These are phyloP conservation scores for Mytilinidion resinicola DNA, from an alignment of 495 filamentous ascomycete genomes.

Conservation along the genomic window DNA sequence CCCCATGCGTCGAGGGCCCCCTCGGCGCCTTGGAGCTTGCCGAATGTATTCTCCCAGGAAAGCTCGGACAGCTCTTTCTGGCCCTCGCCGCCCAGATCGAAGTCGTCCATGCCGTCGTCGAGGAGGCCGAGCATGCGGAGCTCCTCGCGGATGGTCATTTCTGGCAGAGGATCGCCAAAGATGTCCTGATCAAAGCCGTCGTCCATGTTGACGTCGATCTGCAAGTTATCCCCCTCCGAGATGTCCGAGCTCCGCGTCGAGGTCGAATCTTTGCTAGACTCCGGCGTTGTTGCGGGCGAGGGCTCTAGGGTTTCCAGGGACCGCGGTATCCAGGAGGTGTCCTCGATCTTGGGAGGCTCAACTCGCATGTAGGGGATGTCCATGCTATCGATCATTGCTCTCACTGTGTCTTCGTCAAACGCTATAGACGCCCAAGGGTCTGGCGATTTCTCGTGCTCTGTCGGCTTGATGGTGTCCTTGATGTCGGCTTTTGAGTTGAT, in stretches of 20 bases:
- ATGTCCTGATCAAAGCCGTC: neutral
- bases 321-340: constrained; percentile 20
- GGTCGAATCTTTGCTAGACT: constrained; percentile 19
- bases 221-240: constrained; percentile 25
- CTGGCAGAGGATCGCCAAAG: constrained; percentile 3
- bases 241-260: constrained; percentile 23
- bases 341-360: constrained; percentile 20
- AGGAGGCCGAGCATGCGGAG: neutral
- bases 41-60: neutral
- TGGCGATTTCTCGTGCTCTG: neutral
- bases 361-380: constrained; percentile 9
- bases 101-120: too few relatives aligned
- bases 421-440: neutral
- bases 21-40: neutral
- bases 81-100: too few relatives aligned
- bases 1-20: neutral
- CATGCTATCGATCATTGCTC: constrained; percentile 14
- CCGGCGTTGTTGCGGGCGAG: constrained; percentile 17
- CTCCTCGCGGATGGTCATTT: constrained; percentile 5
- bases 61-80: too few relatives aligned
- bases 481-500: neutral
- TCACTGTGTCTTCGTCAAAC: neutral
- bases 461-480: constrained; percentile 11
- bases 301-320: constrained; percentile 9
- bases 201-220: constrained; percentile 16